Percentiles rank a stretch among this genome's conserved stretches.
Evolutionary conservation across 2,329 filamentous ascomycete species (phyloP).

Genomic region (Pseudocercospora fijiensis): DNA sequence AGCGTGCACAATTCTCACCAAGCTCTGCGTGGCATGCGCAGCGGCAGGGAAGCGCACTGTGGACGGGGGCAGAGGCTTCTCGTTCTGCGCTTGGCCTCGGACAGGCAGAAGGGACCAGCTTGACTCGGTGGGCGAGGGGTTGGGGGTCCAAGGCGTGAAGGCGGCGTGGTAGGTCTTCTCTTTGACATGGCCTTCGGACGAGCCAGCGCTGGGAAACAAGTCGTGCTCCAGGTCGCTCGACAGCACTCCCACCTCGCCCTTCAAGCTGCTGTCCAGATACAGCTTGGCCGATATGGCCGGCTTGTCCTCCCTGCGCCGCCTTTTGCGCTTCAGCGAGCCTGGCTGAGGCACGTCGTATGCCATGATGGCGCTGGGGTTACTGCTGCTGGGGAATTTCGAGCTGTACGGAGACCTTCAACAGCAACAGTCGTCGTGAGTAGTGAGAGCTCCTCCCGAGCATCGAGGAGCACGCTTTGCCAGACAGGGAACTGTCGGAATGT

Average conservation of each 20-base stretch:
- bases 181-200: constrained; percentile 21
- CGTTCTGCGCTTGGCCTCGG: constrained; percentile 47
- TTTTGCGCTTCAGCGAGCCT: constrained; percentile 53
- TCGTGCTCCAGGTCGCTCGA: constrained; percentile 83
- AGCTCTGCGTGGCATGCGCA: constrained; percentile 73
- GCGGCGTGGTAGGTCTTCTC: constrained; percentile 62
- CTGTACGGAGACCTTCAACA: neutral
- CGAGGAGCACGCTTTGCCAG: neutral
- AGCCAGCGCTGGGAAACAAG: constrained; percentile 60
- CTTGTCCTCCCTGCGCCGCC: constrained; percentile 60
- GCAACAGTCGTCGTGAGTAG: neutral
- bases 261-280: constrained; percentile 79
- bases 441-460: neutral
- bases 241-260: constrained; percentile 79
- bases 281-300: constrained; percentile 75
- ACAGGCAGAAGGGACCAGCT: constrained; percentile 86
- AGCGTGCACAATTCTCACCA: constrained; percentile 70
- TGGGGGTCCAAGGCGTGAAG: constrained; percentile 70
- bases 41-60: constrained; percentile 76
- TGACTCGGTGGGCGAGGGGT: constrained; percentile 54
- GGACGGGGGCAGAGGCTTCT: constrained; percentile 66
- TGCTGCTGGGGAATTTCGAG: neutral
- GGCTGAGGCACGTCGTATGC: constrained; percentile 44
- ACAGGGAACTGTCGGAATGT: neutral
- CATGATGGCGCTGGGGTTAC: constrained; percentile 37